A percentile compares a stretch with the other conserved stretches of the same genome.
Conservation (phyloP, 2,329 filamentous ascomycete species). For the Emericellopsis atlantica region DNA sequence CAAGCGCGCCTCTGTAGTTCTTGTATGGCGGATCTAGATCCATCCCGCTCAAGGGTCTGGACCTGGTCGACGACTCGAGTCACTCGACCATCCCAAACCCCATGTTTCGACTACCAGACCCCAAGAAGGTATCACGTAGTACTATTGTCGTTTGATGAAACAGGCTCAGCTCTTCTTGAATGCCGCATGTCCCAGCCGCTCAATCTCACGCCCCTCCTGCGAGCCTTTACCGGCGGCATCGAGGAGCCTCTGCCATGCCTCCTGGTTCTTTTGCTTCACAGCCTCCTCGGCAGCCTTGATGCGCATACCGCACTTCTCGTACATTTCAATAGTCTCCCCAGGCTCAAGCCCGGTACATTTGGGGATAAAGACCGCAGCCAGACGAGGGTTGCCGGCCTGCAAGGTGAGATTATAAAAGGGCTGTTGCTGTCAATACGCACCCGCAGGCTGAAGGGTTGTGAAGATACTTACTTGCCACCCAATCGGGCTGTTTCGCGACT, state of each 20-base stretch:
- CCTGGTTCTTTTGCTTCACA: constrained; percentile 64
- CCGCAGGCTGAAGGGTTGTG: background rate
- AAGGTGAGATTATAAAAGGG: constrained; percentile 87
- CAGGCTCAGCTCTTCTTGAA: background rate
- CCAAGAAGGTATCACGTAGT: too few relatives aligned
- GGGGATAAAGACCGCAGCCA: constrained; percentile 72
- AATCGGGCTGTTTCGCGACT: constrained; percentile 75
- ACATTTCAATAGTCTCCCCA: constrained; percentile 74
- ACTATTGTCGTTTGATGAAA: too few relatives aligned
- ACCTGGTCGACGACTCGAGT: too few relatives aligned
- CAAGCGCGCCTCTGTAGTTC: too few relatives aligned
- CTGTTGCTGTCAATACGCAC: constrained; percentile 22
- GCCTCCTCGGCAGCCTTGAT: constrained; percentile 88
- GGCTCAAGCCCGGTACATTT: constrained; percentile 67
- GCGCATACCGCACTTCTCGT: constrained; percentile 86
- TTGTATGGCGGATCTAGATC: too few relatives aligned
- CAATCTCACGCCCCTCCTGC: constrained; percentile 62
- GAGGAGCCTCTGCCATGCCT: constrained; percentile 60
- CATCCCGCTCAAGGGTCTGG: too few relatives aligned
- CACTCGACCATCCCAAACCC: too few relatives aligned
- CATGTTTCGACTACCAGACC: too few relatives aligned
- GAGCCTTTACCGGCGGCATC: constrained; percentile 60
- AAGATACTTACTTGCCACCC: constrained; percentile 71
- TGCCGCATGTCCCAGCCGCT: constrained; percentile 52
- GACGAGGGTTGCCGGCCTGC: constrained; percentile 76